These are phyloP conservation scores for Cephalotrichum gorgonifer DNA, from an alignment of 2,329 filamentous ascomycete genomes.

Conservation along the genomic window DNA sequence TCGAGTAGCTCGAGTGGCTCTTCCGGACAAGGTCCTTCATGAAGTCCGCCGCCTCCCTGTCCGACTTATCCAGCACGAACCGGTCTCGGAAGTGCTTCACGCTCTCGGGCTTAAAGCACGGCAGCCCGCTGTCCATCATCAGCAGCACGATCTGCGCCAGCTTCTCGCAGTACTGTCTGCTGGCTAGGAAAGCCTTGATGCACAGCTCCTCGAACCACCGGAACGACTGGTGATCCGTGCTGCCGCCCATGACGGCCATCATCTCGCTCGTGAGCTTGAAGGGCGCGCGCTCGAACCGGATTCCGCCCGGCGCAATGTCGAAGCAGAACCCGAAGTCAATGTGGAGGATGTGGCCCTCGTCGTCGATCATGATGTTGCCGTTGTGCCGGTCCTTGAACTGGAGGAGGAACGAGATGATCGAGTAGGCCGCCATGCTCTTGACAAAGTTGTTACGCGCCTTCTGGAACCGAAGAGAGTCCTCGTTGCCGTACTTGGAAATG, in stretches of 20 bases:
- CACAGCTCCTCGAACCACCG: conserved; percentile 94
- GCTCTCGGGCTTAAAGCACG: conserved; percentile 95
- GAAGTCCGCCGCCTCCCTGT: conserved; percentile 88
- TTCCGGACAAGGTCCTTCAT: conserved; percentile 84
- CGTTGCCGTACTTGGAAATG: conserved; percentile 90
- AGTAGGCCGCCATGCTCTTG: conserved; percentile 98
- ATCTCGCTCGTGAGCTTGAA: conserved; percentile 98
- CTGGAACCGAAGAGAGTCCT: conserved; percentile 91
- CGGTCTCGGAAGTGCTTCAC: conserved; percentile 85
- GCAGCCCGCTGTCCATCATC: conserved; percentile 93
- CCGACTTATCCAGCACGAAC: conserved; percentile 84
- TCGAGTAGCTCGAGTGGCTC: conserved; percentile 84
- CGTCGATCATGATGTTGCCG: conserved; percentile 99
- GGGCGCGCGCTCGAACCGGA: conserved; percentile 93
- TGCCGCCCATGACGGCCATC: conserved; percentile 97
- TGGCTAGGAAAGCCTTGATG: conserved; percentile 88
- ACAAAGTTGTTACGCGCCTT: conserved; percentile 94
- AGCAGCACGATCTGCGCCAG: conserved; percentile 80
- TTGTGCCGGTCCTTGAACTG: conserved; percentile 99
- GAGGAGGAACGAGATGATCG: conserved; percentile 87
- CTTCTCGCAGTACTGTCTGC: conserved; percentile 77
- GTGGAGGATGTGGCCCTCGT: conserved; percentile 92
- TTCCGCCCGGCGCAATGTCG: conserved; percentile 92
- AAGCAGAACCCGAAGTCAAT: conserved; percentile 99
- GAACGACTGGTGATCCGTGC: conserved; percentile 75